Evolutionary conservation across 139 green algal genomes (phyloP), one percentile per base, ranked within the genome.

Genomic region (Chlamydomonas incerta): DNA sequence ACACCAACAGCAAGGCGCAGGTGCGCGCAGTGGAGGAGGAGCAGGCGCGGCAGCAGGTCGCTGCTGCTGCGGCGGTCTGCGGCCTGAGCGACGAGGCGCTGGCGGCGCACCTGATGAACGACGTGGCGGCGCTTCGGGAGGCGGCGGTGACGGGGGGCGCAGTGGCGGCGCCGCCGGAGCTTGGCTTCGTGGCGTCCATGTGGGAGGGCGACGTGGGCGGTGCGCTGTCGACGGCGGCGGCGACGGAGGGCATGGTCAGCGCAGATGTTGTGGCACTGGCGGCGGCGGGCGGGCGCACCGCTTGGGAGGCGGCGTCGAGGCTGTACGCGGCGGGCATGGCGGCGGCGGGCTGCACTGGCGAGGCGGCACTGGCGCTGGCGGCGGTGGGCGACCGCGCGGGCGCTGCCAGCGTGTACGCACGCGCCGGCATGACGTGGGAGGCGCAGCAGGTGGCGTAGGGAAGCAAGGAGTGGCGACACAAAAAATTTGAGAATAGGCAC

Each of bases 181-280:
- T 80, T 50, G 14, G 31, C 4, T 79, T 72, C 55, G 80, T 86
- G 68, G 35, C 68, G 28, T 34, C 68, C 33, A 21, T 86, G 68
- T 86, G 80, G 80, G 29, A 47, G 55, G 80, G 68, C 11, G 80
- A 86, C 67, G 52, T 86, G 11, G 80, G 37, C 9, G 50, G 80
- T 1, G 80, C 80, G 34, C 14, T 86, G 68, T 34, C n/a, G 26
- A 24, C 75, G 50, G 79, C 79, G 33, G 79, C 79, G 46, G 66
- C 31, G 9, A 26, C 31, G 34, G 68, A 86, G 68, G 80, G 80
- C 14, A 80, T 86, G 80, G 3, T 79, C 34, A 72, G 28, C 14
- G 80, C 80, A 14, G 80, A 86, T 34, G 34, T 86, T 35, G 80
- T 86, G 68, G 80, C 68, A 0, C 17, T 86, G 68, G 80, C 80